phyloP scores from a whole-genome alignment of 495 filamentous ascomycete species.

The Trichoderma parareesei region DNA sequence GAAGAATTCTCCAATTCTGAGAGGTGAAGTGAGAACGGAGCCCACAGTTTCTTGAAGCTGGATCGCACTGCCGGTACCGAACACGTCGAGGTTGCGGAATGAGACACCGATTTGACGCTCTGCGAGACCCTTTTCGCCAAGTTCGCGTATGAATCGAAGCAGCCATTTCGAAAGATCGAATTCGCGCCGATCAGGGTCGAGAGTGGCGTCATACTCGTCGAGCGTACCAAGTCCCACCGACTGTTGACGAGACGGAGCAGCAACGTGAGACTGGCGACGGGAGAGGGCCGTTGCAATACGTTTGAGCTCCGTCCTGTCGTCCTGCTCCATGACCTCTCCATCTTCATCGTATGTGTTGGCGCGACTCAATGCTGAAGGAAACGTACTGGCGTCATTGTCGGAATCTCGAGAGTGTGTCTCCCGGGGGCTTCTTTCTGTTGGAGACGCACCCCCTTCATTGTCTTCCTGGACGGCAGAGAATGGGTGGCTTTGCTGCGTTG shows the following conservation, averaged over 20 bases:
- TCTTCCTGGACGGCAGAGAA: neutral
- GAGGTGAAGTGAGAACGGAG: constrained; percentile 39
- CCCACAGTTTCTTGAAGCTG: constrained; percentile 50
- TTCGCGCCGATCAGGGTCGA: constrained; percentile 19
- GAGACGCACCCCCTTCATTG: neutral
- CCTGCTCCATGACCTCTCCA: constrained; percentile 15
- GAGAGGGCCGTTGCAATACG: constrained; percentile 22
- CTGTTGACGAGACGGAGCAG: neutral
- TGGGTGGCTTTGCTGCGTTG: neutral
- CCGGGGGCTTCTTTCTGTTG: neutral
- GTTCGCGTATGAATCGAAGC: constrained; percentile 16
- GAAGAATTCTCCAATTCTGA: constrained; percentile 40
- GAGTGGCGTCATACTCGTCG: constrained; percentile 12
- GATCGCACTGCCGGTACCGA: constrained; percentile 44
- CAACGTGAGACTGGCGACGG: constrained; percentile 13
- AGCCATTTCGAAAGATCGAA: constrained; percentile 23
- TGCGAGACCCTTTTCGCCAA: constrained; percentile 33
- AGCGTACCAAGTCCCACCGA: neutral
- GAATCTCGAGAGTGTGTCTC: neutral
- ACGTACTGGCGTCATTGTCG: neutral
- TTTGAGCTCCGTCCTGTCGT: constrained; percentile 17
- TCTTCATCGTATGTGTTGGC: neutral
- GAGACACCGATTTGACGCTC: constrained; percentile 31
- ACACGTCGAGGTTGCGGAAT: constrained; percentile 47
- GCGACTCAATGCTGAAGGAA: neutral